These are phyloP conservation scores for Chloranthus sessilifolius DNA, from an alignment of 164 flowering plant species.

Conservation along the genomic window DNA sequence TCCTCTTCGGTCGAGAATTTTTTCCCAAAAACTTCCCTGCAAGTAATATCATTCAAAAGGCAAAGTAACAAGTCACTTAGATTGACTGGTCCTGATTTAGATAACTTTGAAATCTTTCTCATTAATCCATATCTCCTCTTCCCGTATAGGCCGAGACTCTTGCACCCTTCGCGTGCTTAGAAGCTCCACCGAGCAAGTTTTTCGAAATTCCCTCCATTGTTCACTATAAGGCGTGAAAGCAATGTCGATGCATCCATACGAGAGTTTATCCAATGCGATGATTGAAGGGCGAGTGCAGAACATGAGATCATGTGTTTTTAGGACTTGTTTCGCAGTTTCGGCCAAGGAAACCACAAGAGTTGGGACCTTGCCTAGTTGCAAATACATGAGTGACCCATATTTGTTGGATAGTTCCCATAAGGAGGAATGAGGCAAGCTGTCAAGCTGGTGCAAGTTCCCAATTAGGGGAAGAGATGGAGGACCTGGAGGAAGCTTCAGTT, in stretches of 20 bases:
- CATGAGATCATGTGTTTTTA: constrained; percentile 7
- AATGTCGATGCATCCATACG: constrained; percentile 1
- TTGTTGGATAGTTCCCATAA: constrained; percentile 2
- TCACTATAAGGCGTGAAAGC: constrained; percentile 3
- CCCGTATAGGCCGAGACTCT: background rate
- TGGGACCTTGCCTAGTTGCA: background rate
- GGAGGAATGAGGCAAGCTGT: background rate
- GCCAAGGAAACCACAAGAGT: constrained; percentile 6
- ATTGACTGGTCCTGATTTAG: background rate
- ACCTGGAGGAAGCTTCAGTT: constrained; percentile 1
- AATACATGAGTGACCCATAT: constrained; percentile 2
- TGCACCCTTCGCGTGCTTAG: constrained; percentile 1
- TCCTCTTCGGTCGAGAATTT: background rate
- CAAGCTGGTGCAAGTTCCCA: background rate
- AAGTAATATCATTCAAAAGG: background rate
- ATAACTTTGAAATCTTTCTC: background rate
- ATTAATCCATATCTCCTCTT: constrained; percentile 3
- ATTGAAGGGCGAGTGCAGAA: constrained; percentile 8
- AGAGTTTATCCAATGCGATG: background rate
- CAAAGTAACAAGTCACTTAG: background rate
- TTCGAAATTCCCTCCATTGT: background rate
- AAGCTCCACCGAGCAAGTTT: background rate
- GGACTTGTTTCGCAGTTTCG: background rate
- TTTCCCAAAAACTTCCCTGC: constrained; percentile 8
- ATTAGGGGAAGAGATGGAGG: constrained; percentile 3